Conservation (phyloP, 2,329 filamentous ascomycete species). For the Hymenoscyphus repandus region DNA sequence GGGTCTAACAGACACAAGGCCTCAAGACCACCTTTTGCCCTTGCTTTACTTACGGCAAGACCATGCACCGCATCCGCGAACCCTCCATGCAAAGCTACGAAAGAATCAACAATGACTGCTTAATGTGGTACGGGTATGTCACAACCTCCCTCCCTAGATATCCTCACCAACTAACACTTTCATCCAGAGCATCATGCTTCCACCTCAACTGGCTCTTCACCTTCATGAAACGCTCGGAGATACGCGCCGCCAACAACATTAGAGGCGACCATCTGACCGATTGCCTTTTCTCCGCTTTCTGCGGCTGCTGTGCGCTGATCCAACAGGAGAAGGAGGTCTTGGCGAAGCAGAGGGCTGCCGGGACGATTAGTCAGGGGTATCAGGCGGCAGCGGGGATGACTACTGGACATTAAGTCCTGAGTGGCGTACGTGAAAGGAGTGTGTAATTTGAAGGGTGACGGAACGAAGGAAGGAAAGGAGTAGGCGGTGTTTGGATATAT, state of each 20-base stretch:
- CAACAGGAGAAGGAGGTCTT: conserved; percentile 27
- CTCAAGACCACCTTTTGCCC: conserved; percentile 24
- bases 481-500: too few relatives aligned
- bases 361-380: conserved; percentile 13
- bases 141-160: neutral
- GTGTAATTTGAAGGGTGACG: too few relatives aligned
- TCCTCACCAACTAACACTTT: neutral
- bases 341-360: conserved; percentile 6
- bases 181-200: conserved; percentile 3
- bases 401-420: neutral
- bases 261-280: conserved; percentile 33
- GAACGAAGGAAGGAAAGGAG: too few relatives aligned
- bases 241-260: conserved; percentile 22
- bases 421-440: too few relatives aligned
- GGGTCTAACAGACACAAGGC: conserved; percentile 11
- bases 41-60: conserved; percentile 28
- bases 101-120: conserved; percentile 22
- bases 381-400: conserved; percentile 4
- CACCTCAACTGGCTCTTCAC: conserved; percentile 9
- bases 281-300: conserved; percentile 35
- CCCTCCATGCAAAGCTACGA: conserved; percentile 23
- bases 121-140: conserved; percentile 19
- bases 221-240: conserved; percentile 19
- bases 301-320: conserved; percentile 26
- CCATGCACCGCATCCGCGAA: conserved; percentile 19